phyloP scores from a whole-genome alignment of 2,329 filamentous ascomycete genomes.

The Epichloe festucae region DNA sequence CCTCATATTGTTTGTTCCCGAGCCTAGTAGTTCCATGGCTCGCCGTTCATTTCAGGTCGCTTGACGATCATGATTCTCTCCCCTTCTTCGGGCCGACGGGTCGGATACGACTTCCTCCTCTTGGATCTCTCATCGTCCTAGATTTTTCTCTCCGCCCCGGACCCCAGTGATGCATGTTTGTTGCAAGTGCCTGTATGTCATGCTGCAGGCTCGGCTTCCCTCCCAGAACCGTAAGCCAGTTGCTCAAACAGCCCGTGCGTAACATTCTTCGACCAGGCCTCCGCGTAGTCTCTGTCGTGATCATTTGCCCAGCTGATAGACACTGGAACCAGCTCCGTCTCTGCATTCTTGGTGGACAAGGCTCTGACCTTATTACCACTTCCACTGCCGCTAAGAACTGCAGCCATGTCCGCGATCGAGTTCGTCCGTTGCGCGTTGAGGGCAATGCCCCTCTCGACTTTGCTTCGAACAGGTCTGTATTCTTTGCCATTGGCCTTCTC shows the following conservation, averaged over 20 bases:
- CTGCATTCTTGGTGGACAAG: constrained; percentile 8
- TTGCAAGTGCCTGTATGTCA: background rate
- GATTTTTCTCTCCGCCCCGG: background rate
- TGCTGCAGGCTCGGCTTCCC: constrained; percentile 3
- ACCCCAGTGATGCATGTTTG: background rate
- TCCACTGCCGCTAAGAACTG: constrained; percentile 38
- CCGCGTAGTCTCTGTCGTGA: constrained; percentile 32
- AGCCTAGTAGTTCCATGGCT: background rate
- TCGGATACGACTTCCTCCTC: background rate
- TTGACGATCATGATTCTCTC: background rate
- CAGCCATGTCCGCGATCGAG: constrained; percentile 50
- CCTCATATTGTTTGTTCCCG: background rate
- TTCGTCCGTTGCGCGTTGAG: constrained; percentile 50
- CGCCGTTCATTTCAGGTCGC: background rate
- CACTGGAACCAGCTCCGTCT: constrained; percentile 23
- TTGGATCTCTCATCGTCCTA: background rate
- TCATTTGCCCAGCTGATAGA: constrained; percentile 40
- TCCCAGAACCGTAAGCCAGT: constrained; percentile 6
- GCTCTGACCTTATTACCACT: constrained; percentile 35
- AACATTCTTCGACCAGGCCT: constrained; percentile 39
- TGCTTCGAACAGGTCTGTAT: constrained; percentile 22
- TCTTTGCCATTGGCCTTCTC: constrained; percentile 17
- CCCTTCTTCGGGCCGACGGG: background rate
- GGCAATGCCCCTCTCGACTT: constrained; percentile 33
- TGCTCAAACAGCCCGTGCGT: constrained; percentile 30